These are phyloP conservation scores for Suillus placidus DNA, from an alignment of 768 basidiomycete genomes.

Conservation along the genomic window DNA sequence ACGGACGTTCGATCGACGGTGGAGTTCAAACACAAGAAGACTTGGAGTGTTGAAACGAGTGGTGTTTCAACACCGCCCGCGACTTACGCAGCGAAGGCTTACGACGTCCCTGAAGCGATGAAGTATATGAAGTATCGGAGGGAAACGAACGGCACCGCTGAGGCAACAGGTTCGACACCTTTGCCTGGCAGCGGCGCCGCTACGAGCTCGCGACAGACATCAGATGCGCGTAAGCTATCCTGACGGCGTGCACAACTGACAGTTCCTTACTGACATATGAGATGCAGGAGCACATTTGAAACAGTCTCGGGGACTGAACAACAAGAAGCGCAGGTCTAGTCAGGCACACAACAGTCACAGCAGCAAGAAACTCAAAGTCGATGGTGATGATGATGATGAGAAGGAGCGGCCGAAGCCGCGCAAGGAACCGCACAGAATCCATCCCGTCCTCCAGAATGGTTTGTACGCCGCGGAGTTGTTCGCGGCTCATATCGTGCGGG, in stretches of 20 bases:
- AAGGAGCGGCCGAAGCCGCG: background rate
- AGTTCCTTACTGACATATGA: background rate
- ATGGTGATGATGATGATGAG: background rate
- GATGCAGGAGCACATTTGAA: background rate
- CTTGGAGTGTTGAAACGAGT: too few species aligned
- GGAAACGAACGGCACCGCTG: background rate
- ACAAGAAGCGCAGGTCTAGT: background rate
- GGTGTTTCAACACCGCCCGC: background rate
- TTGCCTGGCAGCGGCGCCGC: background rate
- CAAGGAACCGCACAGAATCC: background rate
- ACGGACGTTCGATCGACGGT: background rate
- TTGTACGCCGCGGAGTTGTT: slow-evolving; percentile 7
- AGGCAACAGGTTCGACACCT: background rate
- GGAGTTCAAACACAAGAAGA: slow-evolving; percentile 5
- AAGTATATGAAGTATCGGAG: background rate
- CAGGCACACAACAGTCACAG: background rate
- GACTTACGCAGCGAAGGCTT: background rate
- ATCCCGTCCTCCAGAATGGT: slow-evolving; percentile 4
- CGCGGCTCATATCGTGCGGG: background rate
- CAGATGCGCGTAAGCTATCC: background rate
- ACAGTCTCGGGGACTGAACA: background rate
- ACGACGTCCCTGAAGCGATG: background rate
- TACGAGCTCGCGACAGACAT: background rate
- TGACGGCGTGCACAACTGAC: background rate
- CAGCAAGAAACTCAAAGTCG: background rate